phyloP scores from a whole-genome alignment of 495 filamentous ascomycete species.

The Bacidia rubella region DNA sequence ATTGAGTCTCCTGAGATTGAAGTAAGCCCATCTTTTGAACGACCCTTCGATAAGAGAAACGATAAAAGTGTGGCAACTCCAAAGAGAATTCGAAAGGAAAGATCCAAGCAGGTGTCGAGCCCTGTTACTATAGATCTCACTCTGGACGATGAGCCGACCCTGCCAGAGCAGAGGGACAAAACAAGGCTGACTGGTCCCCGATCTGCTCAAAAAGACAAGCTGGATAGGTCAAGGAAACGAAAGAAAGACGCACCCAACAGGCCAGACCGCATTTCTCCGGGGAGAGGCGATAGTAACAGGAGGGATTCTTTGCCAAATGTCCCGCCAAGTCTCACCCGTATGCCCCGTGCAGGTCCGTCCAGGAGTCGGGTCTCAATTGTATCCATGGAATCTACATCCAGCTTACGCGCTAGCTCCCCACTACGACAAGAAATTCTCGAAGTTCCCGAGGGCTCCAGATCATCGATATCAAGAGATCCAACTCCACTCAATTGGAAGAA shows the following conservation, averaged over 20 bases:
- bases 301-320: background rate
- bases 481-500: background rate
- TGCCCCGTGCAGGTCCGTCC: background rate
- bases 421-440: background rate
- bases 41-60: background rate
- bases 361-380: background rate
- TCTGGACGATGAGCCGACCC: background rate
- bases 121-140: constrained; percentile 6
- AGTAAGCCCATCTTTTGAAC: background rate
- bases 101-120: background rate
- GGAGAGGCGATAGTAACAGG: background rate
- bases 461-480: background rate
- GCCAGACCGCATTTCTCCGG: background rate
- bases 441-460: background rate
- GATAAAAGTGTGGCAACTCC: background rate
- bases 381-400: background rate
- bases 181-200: background rate
- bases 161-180: background rate
- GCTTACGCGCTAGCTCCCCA: background rate
- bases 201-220: background rate
- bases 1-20: background rate
- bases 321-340: background rate
- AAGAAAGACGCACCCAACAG: background rate
- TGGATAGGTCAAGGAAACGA: background rate
- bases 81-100: background rate